Conservation (phyloP, 306 rosid genomes). For the Dicorynia guianensis region DNA sequence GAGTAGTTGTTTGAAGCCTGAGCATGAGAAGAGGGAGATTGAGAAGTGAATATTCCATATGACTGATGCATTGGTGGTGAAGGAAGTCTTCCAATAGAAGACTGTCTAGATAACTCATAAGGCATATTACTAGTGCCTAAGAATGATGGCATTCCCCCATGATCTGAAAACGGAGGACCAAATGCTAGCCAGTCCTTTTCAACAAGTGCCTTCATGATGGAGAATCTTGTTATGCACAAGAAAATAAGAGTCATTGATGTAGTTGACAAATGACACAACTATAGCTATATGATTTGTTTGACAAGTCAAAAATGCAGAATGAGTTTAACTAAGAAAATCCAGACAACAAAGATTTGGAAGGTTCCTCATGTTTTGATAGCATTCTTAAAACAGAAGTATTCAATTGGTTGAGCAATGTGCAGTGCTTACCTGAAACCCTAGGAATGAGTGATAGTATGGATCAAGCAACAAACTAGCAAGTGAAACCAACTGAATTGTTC, state of each 20-base stretch:
- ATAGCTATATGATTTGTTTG: slow-evolving; percentile 25
- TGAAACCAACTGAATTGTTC: slow-evolving; percentile 92
- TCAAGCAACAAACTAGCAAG: slow-evolving; percentile 94
- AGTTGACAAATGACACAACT: slow-evolving; percentile 9
- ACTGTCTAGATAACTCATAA: slow-evolving; percentile 80
- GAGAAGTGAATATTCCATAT: slow-evolving; percentile 69
- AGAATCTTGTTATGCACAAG: slow-evolving; percentile 29
- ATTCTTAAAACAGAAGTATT: slow-evolving; percentile 29
- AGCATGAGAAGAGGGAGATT: slow-evolving; percentile 67
- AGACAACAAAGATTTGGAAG: slow-evolving; percentile 16
- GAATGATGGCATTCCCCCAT: slow-evolving; percentile 70
- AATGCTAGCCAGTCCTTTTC: slow-evolving; percentile 99
- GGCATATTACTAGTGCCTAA: slow-evolving; percentile 64
- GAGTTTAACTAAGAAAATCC: slow-evolving; percentile 22
- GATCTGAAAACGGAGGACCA: slow-evolving; percentile 95
- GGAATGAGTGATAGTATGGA: slow-evolving; percentile 88
- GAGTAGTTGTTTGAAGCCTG: slow-evolving; percentile 77
- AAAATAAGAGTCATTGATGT: slow-evolving; percentile 20
- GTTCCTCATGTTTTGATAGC: background rate
- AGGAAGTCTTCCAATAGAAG: slow-evolving; percentile 64
- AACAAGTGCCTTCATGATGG: slow-evolving; percentile 74
- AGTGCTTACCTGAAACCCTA: slow-evolving; percentile 88
- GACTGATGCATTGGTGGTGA: slow-evolving; percentile 80
- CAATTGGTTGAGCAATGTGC: slow-evolving; percentile 27
- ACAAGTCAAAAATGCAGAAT: background rate